Percentiles rank a stretch among this genome's conserved stretches.
Evolutionary conservation across 2,329 filamentous ascomycete species (phyloP).

Genomic region (Dactylella cylindrospora): DNA sequence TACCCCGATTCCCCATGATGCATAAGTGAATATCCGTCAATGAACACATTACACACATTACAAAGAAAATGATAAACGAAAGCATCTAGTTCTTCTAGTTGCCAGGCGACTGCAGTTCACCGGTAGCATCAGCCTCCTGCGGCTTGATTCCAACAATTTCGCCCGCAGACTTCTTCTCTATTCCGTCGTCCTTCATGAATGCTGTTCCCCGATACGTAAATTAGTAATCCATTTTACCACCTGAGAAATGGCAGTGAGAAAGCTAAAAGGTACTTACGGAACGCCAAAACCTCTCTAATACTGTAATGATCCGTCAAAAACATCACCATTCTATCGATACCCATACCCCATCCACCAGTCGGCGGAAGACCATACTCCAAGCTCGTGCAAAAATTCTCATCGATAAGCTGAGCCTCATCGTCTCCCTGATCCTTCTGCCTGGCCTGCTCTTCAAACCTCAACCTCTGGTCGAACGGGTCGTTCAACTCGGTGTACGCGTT

Average conservation of each 20-base stretch:
- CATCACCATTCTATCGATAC: constrained; percentile 91
- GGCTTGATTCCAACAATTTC: constrained; percentile 49
- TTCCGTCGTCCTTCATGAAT: constrained; percentile 87
- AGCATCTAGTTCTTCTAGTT: no score
- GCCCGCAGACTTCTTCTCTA: constrained; percentile 57
- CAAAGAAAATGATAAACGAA: no score
- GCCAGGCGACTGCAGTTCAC: constrained; percentile 29
- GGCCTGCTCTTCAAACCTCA: constrained; percentile 92
- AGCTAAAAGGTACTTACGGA: constrained; percentile 58
- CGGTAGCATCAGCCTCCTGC: constrained; percentile 22
- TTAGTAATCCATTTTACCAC: neutral
- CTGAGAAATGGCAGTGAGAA: neutral
- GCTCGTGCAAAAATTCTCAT: constrained; percentile 90
- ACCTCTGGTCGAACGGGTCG: constrained; percentile 89
- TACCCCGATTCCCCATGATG: no score
- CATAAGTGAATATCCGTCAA: no score
- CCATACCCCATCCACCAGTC: constrained; percentile 95
- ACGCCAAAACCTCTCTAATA: constrained; percentile 93
- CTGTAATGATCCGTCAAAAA: constrained; percentile 93
- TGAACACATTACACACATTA: no score
- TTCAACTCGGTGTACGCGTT: constrained; percentile 99
- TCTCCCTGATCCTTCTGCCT: constrained; percentile 95
- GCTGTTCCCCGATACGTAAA: constrained; percentile 51
- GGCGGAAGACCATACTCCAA: constrained; percentile 90
- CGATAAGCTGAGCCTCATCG: constrained; percentile 91